Base-by-base conservation (phyloP, 2,329 filamentous ascomycete genomes). In the Xylogone sp. region DNA sequence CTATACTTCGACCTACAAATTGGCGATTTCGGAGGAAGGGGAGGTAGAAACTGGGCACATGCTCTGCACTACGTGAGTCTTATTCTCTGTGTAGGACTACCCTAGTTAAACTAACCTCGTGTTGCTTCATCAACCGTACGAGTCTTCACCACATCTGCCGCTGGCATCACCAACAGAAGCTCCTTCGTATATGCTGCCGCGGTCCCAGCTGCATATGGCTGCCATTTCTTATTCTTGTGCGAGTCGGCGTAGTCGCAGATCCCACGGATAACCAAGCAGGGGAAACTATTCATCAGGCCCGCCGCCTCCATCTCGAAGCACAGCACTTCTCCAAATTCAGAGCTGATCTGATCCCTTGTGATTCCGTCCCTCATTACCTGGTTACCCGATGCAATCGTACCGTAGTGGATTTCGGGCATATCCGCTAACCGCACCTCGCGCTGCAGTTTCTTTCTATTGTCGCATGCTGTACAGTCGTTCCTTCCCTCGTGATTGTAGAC, bases 241-340 rank as follows among this genome's bases (percentile, higher is more conserved):
- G 55, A 55, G 22, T 59, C 58, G 9, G 46, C 47, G 46, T 60
- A 60, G 45, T 60, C 57, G 18, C 43, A 53, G 27, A 60, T 58
- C 2, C 57, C 58, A 43, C 56, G 53, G 39, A 60, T 58, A 13
- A 60, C 50, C 24, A 60, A 18, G 27, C 53, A 60, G 2, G 55
- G 56, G 34, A 56, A 54, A 27, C 48, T 42, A 16, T 21, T 42
- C 21, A 47, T 51, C 13, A 31, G 27, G 27, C 27, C n/a, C n/a
- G n/a, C n/a, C n/a, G n/a, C n/a, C n/a, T n/a, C n/a, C n/a, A n/a
- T n/a, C n/a, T n/a, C n/a, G 13, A 31, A 31, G 13, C 27, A 31
- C 27, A 31, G 27, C 27, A 31, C 27, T 13, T 31, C 27, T 13
- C 27, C 27, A 13, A 31, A 31, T 31, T 31, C 27, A 31, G 27